Evolutionary conservation across 1,284 basidiomycete species (phyloP).

Genomic region (Malassezia arunalokei): DNA sequence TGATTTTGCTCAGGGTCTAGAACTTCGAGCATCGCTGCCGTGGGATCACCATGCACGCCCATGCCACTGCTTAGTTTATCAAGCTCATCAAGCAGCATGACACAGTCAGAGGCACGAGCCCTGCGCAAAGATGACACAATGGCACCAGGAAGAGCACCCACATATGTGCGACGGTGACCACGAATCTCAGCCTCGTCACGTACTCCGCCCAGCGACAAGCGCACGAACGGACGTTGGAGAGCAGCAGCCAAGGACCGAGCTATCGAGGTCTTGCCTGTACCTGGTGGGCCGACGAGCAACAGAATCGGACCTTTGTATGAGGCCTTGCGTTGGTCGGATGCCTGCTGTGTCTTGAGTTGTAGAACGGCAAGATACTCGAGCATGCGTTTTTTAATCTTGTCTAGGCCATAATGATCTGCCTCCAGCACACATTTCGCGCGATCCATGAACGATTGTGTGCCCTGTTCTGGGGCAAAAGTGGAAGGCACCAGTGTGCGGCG

Average conservation of each 20-base stretch:
- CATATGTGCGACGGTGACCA: conserved; percentile 43
- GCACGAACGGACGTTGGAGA: conserved; percentile 57
- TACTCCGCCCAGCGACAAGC: conserved; percentile 47
- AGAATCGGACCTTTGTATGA: conserved; percentile 62
- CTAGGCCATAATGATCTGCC: conserved; percentile 49
- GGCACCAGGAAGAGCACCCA: conserved; percentile 56
- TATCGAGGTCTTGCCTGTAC: conserved; percentile 44
- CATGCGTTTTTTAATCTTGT: conserved; percentile 49
- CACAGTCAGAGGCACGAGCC: conserved; percentile 48
- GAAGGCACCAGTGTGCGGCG: conserved; percentile 10
- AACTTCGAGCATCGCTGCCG: conserved; percentile 49
- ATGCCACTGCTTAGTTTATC: conserved; percentile 48
- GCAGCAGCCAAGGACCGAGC: conserved; percentile 52
- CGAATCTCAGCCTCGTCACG: conserved; percentile 49
- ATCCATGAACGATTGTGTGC: conserved; percentile 21
- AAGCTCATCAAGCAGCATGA: conserved; percentile 49
- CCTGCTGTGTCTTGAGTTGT: conserved; percentile 45
- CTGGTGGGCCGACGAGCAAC: conserved; percentile 52
- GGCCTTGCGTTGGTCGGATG: conserved; percentile 15
- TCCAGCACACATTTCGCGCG: conserved; percentile 45
- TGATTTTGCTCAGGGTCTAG: conserved; percentile 49
- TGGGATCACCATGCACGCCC: conserved; percentile 48
- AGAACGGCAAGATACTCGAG: conserved; percentile 49
- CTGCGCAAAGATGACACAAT: conserved; percentile 48
- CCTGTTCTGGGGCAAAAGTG: conserved; percentile 2